A percentile compares a stretch with the other conserved stretches of the same genome.
phyloP scores from a whole-genome alignment of 2,329 filamentous ascomycete genomes.

The Bimuria novae-zelandiae region DNA sequence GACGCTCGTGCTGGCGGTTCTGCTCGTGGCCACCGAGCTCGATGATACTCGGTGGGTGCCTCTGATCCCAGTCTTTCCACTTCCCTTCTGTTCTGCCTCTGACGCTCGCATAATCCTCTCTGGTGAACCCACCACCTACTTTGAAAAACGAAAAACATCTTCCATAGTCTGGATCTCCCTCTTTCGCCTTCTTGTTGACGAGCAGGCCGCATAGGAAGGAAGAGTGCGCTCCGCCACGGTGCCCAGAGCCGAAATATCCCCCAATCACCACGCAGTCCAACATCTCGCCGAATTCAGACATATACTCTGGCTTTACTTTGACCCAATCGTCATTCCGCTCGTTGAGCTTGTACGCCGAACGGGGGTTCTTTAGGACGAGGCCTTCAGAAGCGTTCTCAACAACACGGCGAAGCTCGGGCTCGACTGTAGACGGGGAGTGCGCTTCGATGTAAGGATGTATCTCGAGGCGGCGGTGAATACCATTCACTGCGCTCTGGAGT shows the following conservation, averaged over 20 bases:
- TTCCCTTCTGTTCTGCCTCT: conserved; percentile 86
- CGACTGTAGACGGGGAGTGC: conserved; percentile 71
- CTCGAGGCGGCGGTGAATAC: conserved; percentile 77
- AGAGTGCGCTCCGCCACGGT: conserved; percentile 78
- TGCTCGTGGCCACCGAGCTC: conserved; percentile 73
- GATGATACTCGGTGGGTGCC: conserved; percentile 77
- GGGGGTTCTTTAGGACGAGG: conserved; percentile 89
- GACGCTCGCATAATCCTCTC: conserved; percentile 82
- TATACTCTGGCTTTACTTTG: conserved; percentile 98
- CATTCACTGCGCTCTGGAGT: conserved; percentile 70
- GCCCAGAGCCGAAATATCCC: conserved; percentile 89
- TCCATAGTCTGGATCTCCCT: conserved; percentile 61
- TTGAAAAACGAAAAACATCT: conserved; percentile 96
- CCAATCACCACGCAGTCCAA: conserved; percentile 89
- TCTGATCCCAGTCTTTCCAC: conserved; percentile 83
- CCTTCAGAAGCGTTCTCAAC: conserved; percentile 88
- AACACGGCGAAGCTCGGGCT: conserved; percentile 77
- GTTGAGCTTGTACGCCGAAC: conserved; percentile 83
- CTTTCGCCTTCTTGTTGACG: conserved; percentile 70
- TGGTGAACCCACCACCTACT: conserved; percentile 90
- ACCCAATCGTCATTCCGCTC: conserved; percentile 95
- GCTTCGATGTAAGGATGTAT: conserved; percentile 75
- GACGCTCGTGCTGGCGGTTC: conserved; percentile 73
- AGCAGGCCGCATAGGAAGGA: conserved; percentile 90
- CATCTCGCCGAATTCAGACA: conserved; percentile 92